Evolutionary conservation across 2,329 filamentous ascomycete species (phyloP), one percentile per base, ranked within the genome.

Genomic region (Aureobasidium musti): DNA sequence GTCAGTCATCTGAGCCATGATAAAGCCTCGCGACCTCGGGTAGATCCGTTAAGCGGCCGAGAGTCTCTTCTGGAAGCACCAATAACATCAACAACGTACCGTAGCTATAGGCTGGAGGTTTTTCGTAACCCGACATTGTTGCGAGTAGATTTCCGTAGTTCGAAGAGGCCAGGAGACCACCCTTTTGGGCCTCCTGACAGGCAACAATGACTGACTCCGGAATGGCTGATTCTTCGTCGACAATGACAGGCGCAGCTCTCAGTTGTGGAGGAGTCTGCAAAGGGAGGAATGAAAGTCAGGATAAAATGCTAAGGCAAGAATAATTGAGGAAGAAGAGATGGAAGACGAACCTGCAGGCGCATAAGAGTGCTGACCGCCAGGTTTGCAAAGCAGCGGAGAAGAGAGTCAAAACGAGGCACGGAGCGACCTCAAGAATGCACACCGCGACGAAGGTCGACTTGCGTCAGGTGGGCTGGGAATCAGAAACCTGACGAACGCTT

Each of bases 91-190:
- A 68, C 67, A 47, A 88, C 91, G 82, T 82, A 96, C 92, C 90
- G 80, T 94, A 90, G 78, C 54, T 49, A 63, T 89, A 84, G 79
- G 88, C 83, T 78, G 90, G 87, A 67, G 87, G 80, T 80, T 96
- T 96, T 75, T 84, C 83, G 83, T 92, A 93, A 80, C 89, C 89
- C 78, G 91, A 89, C 90, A 93, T 93, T 79, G 89, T 87, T 80
- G 91, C 81, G 74, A 87, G 73, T 71, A 73, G 69, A 63, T 70
- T 71, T 63, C 71, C 69, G 65, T 73, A 73, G 65, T 76, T 74
- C 52, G 81, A 80, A 77, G 82, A 83, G 79, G 81, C 81, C 79
- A 80, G 77, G 70, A 82, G 80, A 81, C 82, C 82, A 76, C 80
- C 79, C 75, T 82, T 80, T 74, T 79, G 78, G 65, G 76, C 77